Evolutionary conservation across 768 basidiomycete genomes (phyloP).

Genomic region (Mycena venus): DNA sequence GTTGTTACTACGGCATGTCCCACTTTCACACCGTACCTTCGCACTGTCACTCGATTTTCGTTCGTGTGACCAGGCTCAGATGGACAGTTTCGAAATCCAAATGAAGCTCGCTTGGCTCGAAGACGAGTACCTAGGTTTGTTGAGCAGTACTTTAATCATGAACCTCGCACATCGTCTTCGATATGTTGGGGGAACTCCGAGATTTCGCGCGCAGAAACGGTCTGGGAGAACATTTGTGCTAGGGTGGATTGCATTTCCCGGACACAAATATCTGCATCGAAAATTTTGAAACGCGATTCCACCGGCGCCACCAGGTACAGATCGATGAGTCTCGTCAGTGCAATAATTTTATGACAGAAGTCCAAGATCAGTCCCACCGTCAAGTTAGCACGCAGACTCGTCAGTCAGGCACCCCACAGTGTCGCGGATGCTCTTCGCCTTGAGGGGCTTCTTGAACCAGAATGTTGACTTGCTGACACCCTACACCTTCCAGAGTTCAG

Average conservation of each 20-base stretch:
- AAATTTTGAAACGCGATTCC: slow-evolving; percentile 6
- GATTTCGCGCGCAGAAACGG: background rate
- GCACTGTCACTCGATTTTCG: background rate
- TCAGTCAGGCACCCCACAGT: background rate
- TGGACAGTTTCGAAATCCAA: background rate
- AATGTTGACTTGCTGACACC: background rate
- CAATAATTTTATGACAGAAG: too few species aligned
- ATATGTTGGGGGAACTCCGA: background rate
- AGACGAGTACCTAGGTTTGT: background rate
- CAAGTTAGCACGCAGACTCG: background rate
- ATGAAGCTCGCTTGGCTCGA: slow-evolving; percentile 11
- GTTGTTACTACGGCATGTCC: background rate
- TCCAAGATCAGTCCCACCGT: slow-evolving; percentile 7
- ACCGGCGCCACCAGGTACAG: slow-evolving; percentile 8
- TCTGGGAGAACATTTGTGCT: background rate
- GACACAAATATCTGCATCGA: background rate
- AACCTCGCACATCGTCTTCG: slow-evolving; percentile 1
- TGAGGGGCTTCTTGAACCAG: slow-evolving; percentile 19
- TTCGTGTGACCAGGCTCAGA: background rate
- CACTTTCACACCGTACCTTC: background rate
- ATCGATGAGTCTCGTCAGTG: background rate
- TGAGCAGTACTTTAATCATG: too few species aligned
- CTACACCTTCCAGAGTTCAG: background rate
- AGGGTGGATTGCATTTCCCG: background rate
- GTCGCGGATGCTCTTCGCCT: slow-evolving; percentile 12